Conservation (phyloP, 2,329 filamentous ascomycete species). For the Monosporascus sp. region DNA sequence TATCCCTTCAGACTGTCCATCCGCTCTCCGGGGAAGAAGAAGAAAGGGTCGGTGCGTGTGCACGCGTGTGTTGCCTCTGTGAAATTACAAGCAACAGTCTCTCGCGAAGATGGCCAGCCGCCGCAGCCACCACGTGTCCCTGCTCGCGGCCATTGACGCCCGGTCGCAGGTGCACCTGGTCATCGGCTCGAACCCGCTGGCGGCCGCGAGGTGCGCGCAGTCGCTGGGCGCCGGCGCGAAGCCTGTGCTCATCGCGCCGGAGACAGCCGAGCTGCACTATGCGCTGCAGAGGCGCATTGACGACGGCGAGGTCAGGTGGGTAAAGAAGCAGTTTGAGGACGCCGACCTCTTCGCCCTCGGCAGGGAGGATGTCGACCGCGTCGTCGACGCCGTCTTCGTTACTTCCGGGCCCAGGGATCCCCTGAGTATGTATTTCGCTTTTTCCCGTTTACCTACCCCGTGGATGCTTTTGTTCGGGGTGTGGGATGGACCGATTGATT, state of each 20-base stretch:
- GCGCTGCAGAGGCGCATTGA: slow-evolving; percentile 59
- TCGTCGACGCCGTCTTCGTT: slow-evolving; percentile 92
- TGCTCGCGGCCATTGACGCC: slow-evolving; percentile 70
- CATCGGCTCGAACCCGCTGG: slow-evolving; percentile 79
- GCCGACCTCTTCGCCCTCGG: slow-evolving; percentile 70
- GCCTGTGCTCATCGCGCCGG: slow-evolving; percentile 73
- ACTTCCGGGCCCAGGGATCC: slow-evolving; percentile 51
- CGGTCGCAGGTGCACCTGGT: slow-evolving; percentile 73
- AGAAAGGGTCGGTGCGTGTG: not conserved
- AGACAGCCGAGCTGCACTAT: slow-evolving; percentile 53
- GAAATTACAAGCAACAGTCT: not conserved
- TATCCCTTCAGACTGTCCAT: too few relatives aligned
- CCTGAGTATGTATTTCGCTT: slow-evolving; percentile 24
- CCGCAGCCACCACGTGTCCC: slow-evolving; percentile 34
- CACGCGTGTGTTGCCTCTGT: too few relatives aligned
- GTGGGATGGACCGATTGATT: not conserved
- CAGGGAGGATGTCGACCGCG: slow-evolving; percentile 67
- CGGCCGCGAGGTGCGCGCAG: slow-evolving; percentile 75
- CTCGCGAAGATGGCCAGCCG: slow-evolving; percentile 10
- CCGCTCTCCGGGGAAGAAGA: not conserved
- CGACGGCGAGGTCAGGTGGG: slow-evolving; percentile 60
- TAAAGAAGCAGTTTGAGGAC: slow-evolving; percentile 62
- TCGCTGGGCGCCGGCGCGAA: slow-evolving; percentile 77
- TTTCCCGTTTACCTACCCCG: not conserved
- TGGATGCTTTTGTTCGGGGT: not conserved